Base-by-base conservation (phyloP, 257 asterid genomes). In the Sherardia arvensis region DNA sequence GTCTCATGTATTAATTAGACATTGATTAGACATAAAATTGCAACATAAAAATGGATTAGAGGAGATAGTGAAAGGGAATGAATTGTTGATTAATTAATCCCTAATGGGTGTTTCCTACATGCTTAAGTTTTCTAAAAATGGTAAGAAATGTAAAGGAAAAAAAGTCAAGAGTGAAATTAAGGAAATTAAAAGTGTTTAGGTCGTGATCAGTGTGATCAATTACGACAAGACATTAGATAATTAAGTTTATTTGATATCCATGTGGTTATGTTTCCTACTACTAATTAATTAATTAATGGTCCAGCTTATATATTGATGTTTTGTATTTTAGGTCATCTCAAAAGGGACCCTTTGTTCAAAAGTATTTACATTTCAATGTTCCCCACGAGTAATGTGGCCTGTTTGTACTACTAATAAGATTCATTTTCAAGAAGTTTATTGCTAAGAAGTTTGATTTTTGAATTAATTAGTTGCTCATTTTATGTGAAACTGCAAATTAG, bases 231-330 rank as follows among this genome's bases (percentile, higher is more conserved):
- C 84, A 60, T 0, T 29, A 53, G 80, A 79, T 71, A 77, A 87
- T 78, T 73, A 77, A 78, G 67, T 69, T 61, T 80, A 77, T 30
- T 72, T 63, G 83, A 76, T 71, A 64, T 79, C 79, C 95, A 87
- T 83, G 95, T 87, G 93, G 71, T 79, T 85, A 76, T 87, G 95
- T 84, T 83, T 81, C 85, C 78, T 60, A 69, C 78, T 60, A 69
- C 71, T 59, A 69, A 40, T 40, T 38, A 38, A 2, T 38, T 59
- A 69, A 64, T 53, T 73, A 74, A 66, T 82, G 86, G 89, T 71
- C 91, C 91, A 71, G 6, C 68, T 77, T 74, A 81, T 70, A 75
- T 74, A 71, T 74, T 14, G 5, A 17, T 14, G 3, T 7, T 15
- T 1, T 43, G 21, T 43, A 69, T 69, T 70, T 80, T 78, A 67